Percentiles rank a stretch among this genome's conserved stretches.
Conservation (phyloP, 345 rosid species). For the Rubroshorea leprosula region DNA sequence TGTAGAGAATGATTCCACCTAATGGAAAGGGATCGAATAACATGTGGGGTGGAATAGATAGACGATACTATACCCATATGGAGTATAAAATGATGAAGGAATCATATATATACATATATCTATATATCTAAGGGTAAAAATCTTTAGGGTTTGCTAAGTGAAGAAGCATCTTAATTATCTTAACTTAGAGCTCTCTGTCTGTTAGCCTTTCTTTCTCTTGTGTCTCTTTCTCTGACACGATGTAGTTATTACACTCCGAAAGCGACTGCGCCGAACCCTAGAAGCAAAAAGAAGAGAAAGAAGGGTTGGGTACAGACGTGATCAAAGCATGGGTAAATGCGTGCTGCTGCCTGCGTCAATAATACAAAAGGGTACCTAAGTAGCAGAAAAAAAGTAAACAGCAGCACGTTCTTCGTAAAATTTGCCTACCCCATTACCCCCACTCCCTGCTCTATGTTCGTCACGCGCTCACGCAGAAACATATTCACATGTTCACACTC, state of each 20-base stretch:
- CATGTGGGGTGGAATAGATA: too few relatives aligned
- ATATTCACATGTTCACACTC: too few relatives aligned
- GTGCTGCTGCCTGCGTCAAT: conserved; percentile 13
- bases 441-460: too few relatives aligned
- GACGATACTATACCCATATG: too few relatives aligned
- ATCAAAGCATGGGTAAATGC: conserved; percentile 12
- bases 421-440: background rate
- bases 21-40: background rate
- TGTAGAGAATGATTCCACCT: background rate
- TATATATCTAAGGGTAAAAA: too few relatives aligned
- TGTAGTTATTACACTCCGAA: conserved; percentile 18
- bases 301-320: too few relatives aligned
- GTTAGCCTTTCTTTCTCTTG: background rate
- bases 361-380: conserved; percentile 15
- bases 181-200: too few relatives aligned
- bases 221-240: conserved; percentile 14
- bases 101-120: too few relatives aligned
- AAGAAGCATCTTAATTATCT: background rate
- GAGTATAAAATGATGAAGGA: too few relatives aligned
- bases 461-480: too few relatives aligned
- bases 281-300: conserved; percentile 5
- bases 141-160: background rate
- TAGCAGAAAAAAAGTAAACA: conserved; percentile 17
- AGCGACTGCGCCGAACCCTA: conserved; percentile 27
- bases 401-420: conserved; percentile 2